Base-by-base conservation (phyloP, 768 basidiomycete genomes). In the Ramaria sp. region DNA sequence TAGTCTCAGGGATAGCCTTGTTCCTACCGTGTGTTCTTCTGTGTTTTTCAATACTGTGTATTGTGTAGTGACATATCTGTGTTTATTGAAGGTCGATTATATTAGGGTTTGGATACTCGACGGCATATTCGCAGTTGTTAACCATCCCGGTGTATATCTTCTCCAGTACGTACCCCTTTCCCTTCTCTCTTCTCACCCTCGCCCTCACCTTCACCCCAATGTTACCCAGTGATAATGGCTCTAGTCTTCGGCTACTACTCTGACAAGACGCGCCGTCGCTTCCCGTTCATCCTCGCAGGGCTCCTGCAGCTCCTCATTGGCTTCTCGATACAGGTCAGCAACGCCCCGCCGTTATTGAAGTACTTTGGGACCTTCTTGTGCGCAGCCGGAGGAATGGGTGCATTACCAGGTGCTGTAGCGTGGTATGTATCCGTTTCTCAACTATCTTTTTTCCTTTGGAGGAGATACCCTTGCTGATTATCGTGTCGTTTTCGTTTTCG, bases 311-410 rank as follows among this genome's bases (percentile, higher is more conserved):
- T 71, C 51, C 63, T 81, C 32, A 69, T 81, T 25, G 83, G 84
- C 0, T 85, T 80, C 60, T 52, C 71, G 0, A 83, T 85, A 65
- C 81, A 83, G 61, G 79, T 86, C 48, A 78, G 81, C 0, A 61
- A 73, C 12, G 76, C 66, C 0, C 59, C 75, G 0, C 61, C 63
- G 41, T 78, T 81, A 0, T 78, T 70, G 27, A 85, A 86, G 65
- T 87, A 86, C 63, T 82, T 85, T 58, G 85, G 83, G 1, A 84
- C 78, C 0, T 88, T 81, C 70, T 75, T 86, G 53, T 73, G 75
- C 24, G 81, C 85, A 5, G 70, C 72, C 0, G 85, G 85, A 16
- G 72, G 72, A 38, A 85, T 82, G 57, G 73, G 78, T 1, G 69
- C 72, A 0, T 73, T 81, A 58, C 82, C 85, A 12, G 82, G 78